Evolutionary conservation across 257 asterid genomes (phyloP).

Genomic region (Penstemon newberryi): DNA sequence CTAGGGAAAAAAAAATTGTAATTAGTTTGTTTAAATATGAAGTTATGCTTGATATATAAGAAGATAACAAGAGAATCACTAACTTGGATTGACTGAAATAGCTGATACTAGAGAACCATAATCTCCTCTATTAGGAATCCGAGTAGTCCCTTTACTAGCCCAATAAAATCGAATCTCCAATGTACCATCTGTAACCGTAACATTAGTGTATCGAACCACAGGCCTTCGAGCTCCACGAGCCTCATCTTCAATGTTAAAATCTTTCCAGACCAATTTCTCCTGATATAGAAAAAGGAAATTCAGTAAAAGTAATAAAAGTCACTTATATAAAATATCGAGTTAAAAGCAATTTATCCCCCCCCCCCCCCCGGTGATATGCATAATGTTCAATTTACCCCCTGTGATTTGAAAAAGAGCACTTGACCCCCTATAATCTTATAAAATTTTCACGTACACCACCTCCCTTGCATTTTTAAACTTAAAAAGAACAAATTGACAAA

Average conservation of each 20-base stretch:
- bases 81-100: constrained; percentile 74
- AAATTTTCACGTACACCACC: no score
- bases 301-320: constrained; percentile 24
- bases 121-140: constrained; percentile 73
- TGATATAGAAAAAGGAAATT: constrained; percentile 34
- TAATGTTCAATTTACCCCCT: no score
- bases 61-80: constrained; percentile 31
- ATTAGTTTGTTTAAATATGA: no score
- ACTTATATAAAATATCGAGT: constrained; percentile 2
- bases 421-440: no score
- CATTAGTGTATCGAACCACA: constrained; percentile 45
- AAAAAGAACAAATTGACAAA: no score
- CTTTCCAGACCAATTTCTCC: constrained; percentile 60
- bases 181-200: constrained; percentile 52
- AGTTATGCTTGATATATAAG: neutral
- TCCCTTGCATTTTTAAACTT: no score
- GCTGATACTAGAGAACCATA: constrained; percentile 90
- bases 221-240: constrained; percentile 70
- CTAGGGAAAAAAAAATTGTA: neutral
- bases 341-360: neutral
- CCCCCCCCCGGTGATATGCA: no score
- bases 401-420: no score
- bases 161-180: constrained; percentile 81
- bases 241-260: constrained; percentile 68
- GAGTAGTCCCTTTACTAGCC: constrained; percentile 81